A percentile compares a stretch with the other conserved stretches of the same genome.
phyloP scores from a whole-genome alignment of 441 rosid genomes.

The Erodium moschatum region DNA sequence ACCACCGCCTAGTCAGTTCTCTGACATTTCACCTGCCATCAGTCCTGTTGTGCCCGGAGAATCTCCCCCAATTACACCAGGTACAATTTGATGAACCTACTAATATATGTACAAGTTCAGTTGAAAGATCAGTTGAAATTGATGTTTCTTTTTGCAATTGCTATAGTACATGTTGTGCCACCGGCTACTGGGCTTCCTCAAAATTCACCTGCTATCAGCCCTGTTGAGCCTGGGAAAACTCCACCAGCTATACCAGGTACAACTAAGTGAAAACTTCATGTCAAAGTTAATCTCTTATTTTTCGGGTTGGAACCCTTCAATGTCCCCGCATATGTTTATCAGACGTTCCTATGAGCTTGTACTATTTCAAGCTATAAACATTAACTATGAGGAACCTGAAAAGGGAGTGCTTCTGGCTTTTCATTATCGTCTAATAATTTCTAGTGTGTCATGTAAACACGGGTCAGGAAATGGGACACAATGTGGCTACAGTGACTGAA shows the following conservation, averaged over 20 bases:
- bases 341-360: no score
- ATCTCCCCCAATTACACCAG: constrained; percentile 28
- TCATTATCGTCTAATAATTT: no score
- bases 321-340: background rate
- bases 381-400: no score
- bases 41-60: constrained; percentile 15
- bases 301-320: constrained; percentile 1
- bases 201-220: constrained; percentile 33
- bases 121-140: background rate
- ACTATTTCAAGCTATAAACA: no score
- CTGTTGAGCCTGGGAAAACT: constrained; percentile 31
- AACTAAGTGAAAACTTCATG: background rate
- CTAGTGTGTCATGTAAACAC: no score
- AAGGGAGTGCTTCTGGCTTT: no score
- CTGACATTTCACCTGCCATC: background rate
- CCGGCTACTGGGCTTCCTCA: constrained; percentile 28
- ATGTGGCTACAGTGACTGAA: background rate
- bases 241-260: constrained; percentile 48
- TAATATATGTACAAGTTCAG: background rate
- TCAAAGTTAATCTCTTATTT: background rate
- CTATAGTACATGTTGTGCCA: constrained; percentile 30
- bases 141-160: background rate
- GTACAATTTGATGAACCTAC: background rate
- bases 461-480: background rate
- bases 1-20: background rate